These are phyloP conservation scores for Chenopodium berlandieri DNA, from an alignment of 148 eudicot genomes.

Conservation along the genomic window DNA sequence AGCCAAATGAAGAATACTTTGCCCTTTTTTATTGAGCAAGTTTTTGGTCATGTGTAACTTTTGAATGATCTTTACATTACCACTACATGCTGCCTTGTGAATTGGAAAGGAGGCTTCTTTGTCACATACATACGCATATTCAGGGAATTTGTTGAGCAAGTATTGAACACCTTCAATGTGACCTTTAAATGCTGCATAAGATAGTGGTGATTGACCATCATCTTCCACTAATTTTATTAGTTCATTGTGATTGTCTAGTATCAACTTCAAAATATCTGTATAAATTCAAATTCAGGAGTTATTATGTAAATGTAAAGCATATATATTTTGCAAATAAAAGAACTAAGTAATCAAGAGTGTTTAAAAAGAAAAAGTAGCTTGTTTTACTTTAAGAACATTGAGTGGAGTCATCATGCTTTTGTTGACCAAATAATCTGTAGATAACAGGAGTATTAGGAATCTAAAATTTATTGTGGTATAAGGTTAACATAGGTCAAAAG, in stretches of 20 bases:
- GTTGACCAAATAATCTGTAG: too few relatives aligned
- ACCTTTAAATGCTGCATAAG: constrained; percentile 19
- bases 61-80: neutral
- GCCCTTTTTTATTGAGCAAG: constrained; percentile 1
- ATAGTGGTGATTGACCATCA: constrained; percentile 18
- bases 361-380: too few relatives aligned
- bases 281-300: neutral
- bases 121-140: neutral
- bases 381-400: too few relatives aligned
- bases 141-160: neutral
- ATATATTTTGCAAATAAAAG: too few relatives aligned
- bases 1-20: constrained; percentile 19
- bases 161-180: constrained; percentile 10
- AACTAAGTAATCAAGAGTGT: too few relatives aligned
- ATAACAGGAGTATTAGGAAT: too few relatives aligned
- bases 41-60: neutral
- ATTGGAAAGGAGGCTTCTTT: constrained; percentile 21
- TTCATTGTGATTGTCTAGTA: neutral
- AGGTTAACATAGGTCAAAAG: too few relatives aligned
- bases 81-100: constrained; percentile 19
- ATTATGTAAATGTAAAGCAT: too few relatives aligned
- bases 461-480: too few relatives aligned
- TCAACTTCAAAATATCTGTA: neutral
- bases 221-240: constrained; percentile 2
- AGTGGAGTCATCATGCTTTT: too few relatives aligned